A percentile compares a stretch with the other conserved stretches of the same genome.
Evolutionary conservation across 2,329 filamentous ascomycete species (phyloP).

Genomic region (Xylaria sp.): DNA sequence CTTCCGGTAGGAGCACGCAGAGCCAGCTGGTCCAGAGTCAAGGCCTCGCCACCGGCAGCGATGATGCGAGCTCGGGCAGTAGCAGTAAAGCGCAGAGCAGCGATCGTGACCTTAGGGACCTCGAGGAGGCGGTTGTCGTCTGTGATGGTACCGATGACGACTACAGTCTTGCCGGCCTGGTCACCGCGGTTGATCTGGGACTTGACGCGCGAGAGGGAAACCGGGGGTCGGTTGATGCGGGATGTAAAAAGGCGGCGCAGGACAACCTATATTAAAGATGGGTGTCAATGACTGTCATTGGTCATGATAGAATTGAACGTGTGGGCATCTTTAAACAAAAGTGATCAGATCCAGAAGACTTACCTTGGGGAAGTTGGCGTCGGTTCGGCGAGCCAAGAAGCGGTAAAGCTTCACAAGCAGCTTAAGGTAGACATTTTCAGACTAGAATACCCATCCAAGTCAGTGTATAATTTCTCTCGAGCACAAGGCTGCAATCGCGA

Average conservation of each 20-base stretch:
- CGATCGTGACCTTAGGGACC: constrained; percentile 91
- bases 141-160: constrained; percentile 93
- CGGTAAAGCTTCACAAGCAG: constrained; percentile 98
- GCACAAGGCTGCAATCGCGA: not conserved
- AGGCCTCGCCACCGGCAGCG: constrained; percentile 91
- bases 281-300: constrained; percentile 4
- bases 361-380: constrained; percentile 94
- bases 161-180: constrained; percentile 83
- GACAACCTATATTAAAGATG: constrained; percentile 64
- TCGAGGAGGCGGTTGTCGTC: constrained; percentile 95
- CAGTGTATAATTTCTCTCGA: constrained; percentile 9
- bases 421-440: constrained; percentile 97
- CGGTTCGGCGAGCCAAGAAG: constrained; percentile 95
- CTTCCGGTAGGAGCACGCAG: constrained; percentile 92
- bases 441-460: constrained; percentile 55
- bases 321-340: not conserved
- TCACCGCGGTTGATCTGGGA: constrained; percentile 71
- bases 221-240: constrained; percentile 95
- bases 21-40: constrained; percentile 97
- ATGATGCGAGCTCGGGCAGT: constrained; percentile 93
- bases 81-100: constrained; percentile 95
- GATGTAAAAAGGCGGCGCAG: constrained; percentile 98
- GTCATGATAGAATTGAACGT: not conserved
- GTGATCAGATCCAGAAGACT: not conserved
- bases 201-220: constrained; percentile 92